Conservation (phyloP, 75 land plant species). For the Azolla pinnata region DNA sequence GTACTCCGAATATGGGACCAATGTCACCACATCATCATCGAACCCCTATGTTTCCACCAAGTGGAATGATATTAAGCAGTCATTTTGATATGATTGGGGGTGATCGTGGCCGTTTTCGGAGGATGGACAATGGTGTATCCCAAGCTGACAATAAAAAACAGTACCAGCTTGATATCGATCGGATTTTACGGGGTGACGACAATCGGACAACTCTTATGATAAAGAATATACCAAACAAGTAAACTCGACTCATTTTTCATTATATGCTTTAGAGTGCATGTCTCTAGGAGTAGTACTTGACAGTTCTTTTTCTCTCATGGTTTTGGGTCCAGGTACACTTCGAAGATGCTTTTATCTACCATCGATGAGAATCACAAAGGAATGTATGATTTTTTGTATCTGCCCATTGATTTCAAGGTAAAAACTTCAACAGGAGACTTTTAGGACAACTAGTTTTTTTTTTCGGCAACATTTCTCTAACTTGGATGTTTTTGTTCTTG, state of each 20-base stretch:
- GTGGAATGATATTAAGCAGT: constrained; percentile 28
- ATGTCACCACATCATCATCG: constrained; percentile 70
- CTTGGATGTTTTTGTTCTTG: constrained; percentile 1
- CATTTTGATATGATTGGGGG: constrained; percentile 30
- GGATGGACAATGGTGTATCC: constrained; percentile 41
- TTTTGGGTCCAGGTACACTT: constrained; percentile 70
- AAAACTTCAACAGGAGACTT: not conserved
- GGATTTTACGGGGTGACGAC: constrained; percentile 80
- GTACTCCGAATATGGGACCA: constrained; percentile 38
- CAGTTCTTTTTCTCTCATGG: not conserved
- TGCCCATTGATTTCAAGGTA: constrained; percentile 88
- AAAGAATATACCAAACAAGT: constrained; percentile 97
- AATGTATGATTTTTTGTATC: constrained; percentile 61
- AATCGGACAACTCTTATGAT: constrained; percentile 86
- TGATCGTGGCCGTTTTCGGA: constrained; percentile 58
- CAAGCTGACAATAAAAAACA: constrained; percentile 75
- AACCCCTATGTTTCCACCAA: constrained; percentile 37
- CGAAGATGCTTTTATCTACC: constrained; percentile 89
- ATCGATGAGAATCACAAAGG: constrained; percentile 87
- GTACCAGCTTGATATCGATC: constrained; percentile 77
- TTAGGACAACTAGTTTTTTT: not conserved
- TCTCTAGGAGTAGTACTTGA: too few relatives aligned
- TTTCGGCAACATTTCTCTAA: not conserved
- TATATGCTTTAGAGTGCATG: not conserved
- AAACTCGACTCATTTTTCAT: not conserved